These are phyloP conservation scores for Clitoria ternatea DNA, from an alignment of 306 rosid species.

Conservation along the genomic window DNA sequence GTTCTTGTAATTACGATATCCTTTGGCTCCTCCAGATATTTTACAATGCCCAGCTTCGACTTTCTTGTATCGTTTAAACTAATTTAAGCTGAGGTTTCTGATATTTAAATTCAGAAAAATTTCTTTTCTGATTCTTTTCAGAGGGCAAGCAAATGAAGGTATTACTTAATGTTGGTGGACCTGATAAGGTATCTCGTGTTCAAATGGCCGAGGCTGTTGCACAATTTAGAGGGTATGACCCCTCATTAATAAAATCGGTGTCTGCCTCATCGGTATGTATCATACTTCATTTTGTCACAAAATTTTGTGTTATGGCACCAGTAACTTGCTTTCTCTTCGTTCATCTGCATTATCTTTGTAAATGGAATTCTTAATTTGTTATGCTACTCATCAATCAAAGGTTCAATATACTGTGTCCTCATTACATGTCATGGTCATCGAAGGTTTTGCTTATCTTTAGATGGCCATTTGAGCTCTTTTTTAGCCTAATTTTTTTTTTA, in stretches of 20 bases:
- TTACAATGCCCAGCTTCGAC: not conserved
- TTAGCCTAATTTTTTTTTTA: constrained; percentile 1
- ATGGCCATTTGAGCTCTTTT: constrained; percentile 1
- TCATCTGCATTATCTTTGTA: not conserved
- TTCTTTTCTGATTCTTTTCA: constrained; percentile 22
- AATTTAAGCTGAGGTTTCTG: constrained; percentile 13
- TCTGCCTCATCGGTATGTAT: constrained; percentile 66
- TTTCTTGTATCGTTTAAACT: constrained; percentile 12
- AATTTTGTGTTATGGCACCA: not conserved
- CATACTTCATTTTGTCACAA: constrained; percentile 14
- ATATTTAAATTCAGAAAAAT: constrained; percentile 15
- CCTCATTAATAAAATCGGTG: constrained; percentile 62
- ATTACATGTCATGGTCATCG: not conserved
- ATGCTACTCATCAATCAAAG: not conserved
- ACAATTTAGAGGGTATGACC: constrained; percentile 56
- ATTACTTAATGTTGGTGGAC: constrained; percentile 81
- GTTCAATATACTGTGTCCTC: constrained; percentile 1
- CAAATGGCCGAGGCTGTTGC: constrained; percentile 92
- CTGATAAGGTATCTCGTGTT: constrained; percentile 73
- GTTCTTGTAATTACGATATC: not conserved
- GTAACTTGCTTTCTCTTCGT: constrained; percentile 12
- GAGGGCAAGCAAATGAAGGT: constrained; percentile 68
- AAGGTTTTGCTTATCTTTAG: constrained; percentile 9
- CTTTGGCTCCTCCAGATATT: not conserved
- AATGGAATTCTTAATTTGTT: not conserved